phyloP scores from a whole-genome alignment of 2,329 filamentous ascomycete species.

The Knoxdaviesia capensis region DNA sequence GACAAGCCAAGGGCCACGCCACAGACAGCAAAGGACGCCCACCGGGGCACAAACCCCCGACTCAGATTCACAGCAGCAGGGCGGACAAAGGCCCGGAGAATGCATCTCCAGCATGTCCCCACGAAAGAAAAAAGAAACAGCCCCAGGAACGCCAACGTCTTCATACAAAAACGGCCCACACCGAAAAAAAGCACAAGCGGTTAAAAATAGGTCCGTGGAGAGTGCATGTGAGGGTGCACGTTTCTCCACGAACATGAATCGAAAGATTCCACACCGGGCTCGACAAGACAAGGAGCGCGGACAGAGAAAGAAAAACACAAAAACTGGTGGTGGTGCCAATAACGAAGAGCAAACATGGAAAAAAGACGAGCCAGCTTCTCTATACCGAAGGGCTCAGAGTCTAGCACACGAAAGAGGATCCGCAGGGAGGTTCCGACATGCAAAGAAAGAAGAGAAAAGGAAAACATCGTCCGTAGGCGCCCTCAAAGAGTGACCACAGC shows the following conservation, averaged over 20 bases:
- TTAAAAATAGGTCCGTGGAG: background rate
- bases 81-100: too few species aligned
- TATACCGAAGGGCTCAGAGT: background rate
- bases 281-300: background rate
- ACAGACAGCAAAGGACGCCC: background rate
- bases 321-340: background rate
- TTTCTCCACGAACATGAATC: too few species aligned
- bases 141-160: background rate
- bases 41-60: too few species aligned
- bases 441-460: background rate
- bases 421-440: background rate
- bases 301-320: background rate
- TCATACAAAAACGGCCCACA: background rate
- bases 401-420: background rate
- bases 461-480: background rate
- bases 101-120: background rate
- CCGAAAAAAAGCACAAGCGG: background rate
- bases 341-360: background rate
- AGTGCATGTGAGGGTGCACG: background rate
- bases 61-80: too few species aligned
- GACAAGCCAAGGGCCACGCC: conserved; percentile 4
- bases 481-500: background rate
- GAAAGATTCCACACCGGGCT: too few species aligned
- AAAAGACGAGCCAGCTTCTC: background rate
- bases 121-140: conserved; percentile 1